phyloP scores from a whole-genome alignment of 129 eudicot genomes.

The Flaveria ramosissima region DNA sequence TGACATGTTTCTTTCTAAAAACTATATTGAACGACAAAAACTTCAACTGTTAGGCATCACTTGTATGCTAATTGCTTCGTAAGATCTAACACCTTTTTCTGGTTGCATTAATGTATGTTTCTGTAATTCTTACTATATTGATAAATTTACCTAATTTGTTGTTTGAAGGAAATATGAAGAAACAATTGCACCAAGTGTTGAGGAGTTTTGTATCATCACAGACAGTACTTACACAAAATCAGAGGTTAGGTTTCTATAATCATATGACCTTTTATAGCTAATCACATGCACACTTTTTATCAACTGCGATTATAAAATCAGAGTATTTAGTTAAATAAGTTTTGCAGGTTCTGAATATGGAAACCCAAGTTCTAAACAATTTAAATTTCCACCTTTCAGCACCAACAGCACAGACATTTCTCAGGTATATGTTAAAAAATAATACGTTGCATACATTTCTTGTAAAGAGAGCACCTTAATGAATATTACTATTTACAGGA shows the following conservation, averaged over 20 bases:
- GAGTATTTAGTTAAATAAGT: constrained; percentile 20
- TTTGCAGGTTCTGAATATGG: constrained; percentile 68
- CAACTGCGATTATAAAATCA: not conserved
- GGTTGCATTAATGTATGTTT: not conserved
- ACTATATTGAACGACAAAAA: constrained; percentile 62
- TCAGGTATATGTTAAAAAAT: constrained; percentile 42
- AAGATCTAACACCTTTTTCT: constrained; percentile 42
- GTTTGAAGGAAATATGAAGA: constrained; percentile 74
- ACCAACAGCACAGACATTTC: constrained; percentile 63
- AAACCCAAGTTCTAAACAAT: constrained; percentile 58
- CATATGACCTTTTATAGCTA: not conserved
- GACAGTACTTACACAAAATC: constrained; percentile 65
- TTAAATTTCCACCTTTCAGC: constrained; percentile 56
- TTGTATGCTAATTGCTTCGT: constrained; percentile 91
- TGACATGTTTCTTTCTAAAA: constrained; percentile 65
- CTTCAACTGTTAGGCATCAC: constrained; percentile 79
- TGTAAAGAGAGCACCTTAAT: constrained; percentile 13
- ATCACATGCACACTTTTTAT: constrained; percentile 11
- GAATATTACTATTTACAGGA: constrained; percentile 42
- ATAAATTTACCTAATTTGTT: constrained; percentile 14
- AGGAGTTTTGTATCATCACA: constrained; percentile 77
- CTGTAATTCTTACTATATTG: not conserved
- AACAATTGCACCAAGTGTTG: constrained; percentile 60
- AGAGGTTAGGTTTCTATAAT: constrained; percentile 50
- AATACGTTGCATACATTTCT: not conserved